Evolutionary conservation across 805 yeast genomes (phyloP).

Genomic region (Yamadazyma paraphyllophila): DNA sequence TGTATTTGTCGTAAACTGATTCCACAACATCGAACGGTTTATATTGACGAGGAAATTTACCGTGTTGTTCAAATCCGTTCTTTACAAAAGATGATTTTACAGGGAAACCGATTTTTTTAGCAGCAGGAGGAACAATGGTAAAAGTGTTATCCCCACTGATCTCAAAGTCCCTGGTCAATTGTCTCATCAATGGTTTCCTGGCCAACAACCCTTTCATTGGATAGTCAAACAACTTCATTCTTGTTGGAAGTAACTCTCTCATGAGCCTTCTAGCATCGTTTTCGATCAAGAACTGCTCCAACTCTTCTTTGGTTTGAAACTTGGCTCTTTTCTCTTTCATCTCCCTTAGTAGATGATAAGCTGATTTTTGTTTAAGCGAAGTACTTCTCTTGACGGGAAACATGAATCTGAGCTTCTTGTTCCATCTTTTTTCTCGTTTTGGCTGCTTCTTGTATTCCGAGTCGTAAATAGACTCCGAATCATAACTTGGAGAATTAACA

Average conservation of each 20-base stretch:
- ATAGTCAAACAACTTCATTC: conserved; percentile 26
- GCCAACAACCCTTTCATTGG: conserved; percentile 12
- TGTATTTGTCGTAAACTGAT: conserved; percentile 27
- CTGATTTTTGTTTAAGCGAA: conserved; percentile 24
- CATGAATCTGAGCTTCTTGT: conserved; percentile 15
- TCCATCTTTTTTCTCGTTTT: conserved; percentile 1
- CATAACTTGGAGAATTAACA: conserved; percentile 3
- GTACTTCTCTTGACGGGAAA: conserved; percentile 37
- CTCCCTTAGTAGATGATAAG: conserved; percentile 12
- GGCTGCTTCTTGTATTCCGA: conserved; percentile 6
- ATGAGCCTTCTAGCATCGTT: conserved; percentile 22
- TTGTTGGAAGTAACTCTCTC: conserved; percentile 27
- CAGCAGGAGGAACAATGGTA: conserved; percentile 8
- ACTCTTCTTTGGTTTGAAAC: conserved; percentile 20
- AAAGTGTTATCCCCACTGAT: conserved; percentile 9
- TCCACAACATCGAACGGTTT: conserved; percentile 16
- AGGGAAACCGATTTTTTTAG: conserved; percentile 16
- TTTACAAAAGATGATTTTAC: conserved; percentile 16
- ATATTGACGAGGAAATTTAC: not conserved
- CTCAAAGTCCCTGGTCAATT: conserved; percentile 8
- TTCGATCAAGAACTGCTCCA: conserved; percentile 20
- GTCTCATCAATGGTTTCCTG: conserved; percentile 16
- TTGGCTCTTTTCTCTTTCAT: conserved; percentile 16
- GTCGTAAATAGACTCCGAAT: conserved; percentile 6
- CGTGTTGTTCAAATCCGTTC: conserved; percentile 6